These are phyloP conservation scores for Podaxis sp. DNA, from an alignment of 768 basidiomycete species.

Conservation along the genomic window DNA sequence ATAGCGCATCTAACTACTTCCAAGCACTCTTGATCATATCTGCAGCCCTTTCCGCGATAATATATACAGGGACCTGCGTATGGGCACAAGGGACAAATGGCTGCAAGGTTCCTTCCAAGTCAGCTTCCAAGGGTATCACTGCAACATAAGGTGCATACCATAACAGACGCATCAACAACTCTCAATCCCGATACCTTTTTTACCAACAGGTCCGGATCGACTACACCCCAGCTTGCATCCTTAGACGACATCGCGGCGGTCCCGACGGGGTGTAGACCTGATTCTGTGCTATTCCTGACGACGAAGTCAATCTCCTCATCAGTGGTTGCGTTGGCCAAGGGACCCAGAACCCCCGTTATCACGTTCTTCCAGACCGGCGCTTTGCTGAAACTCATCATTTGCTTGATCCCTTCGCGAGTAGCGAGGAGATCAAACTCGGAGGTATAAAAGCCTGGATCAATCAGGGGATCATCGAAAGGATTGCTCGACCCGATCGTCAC, in stretches of 20 bases:
- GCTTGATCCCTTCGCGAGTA: slow-evolving; percentile 18
- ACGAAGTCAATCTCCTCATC: slow-evolving; percentile 13
- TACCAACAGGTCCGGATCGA: slow-evolving; percentile 32
- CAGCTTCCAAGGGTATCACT: not conserved
- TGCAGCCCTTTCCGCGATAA: slow-evolving; percentile 14
- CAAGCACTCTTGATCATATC: slow-evolving; percentile 14
- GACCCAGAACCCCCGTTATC: slow-evolving; percentile 7
- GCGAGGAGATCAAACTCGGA: slow-evolving; percentile 12
- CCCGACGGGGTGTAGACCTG: slow-evolving; percentile 27
- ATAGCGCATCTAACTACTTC: not conserved
- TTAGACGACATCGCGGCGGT: slow-evolving; percentile 27
- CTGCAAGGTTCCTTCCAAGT: not conserved
- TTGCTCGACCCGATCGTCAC: slow-evolving; percentile 17
- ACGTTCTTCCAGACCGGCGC: slow-evolving; percentile 17
- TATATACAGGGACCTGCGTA: slow-evolving; percentile 11
- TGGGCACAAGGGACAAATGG: slow-evolving; percentile 14
- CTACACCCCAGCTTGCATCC: slow-evolving; percentile 26
- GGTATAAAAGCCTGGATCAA: slow-evolving; percentile 12
- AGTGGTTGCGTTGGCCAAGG: slow-evolving; percentile 7
- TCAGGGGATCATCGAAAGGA: slow-evolving; percentile 22
- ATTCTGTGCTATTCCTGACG: slow-evolving; percentile 17
- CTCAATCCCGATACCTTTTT: slow-evolving; percentile 30
- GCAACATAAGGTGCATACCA: slow-evolving; percentile 19
- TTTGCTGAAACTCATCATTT: slow-evolving; percentile 14
- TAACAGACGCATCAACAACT: slow-evolving; percentile 33